Conservation (phyloP, 1,284 basidiomycete genomes). For the Boletus smithii region DNA sequence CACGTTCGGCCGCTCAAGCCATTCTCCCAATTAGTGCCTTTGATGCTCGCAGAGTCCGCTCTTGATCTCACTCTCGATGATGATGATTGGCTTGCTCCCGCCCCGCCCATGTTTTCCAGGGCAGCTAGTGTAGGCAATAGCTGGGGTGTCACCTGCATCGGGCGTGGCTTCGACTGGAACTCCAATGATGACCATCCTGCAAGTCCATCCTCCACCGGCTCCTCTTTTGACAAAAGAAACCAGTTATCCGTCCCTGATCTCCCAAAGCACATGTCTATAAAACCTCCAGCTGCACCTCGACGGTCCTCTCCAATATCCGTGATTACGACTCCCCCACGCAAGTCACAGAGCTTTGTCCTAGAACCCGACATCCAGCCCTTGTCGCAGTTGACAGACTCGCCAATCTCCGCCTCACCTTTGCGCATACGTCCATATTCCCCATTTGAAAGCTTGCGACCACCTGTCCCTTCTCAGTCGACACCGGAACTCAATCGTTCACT, state of each 20-base stretch:
- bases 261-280: slow-evolving; percentile 8
- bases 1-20: slow-evolving; percentile 2
- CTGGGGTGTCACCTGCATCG: slow-evolving; percentile 79
- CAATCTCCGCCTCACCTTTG: slow-evolving; percentile 22
- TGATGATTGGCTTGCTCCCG: slow-evolving; percentile 52
- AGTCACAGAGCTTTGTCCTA: slow-evolving; percentile 1
- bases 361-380: slow-evolving; percentile 10
- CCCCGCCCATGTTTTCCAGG: slow-evolving; percentile 52
- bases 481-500: slow-evolving; percentile 28
- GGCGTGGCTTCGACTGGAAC: slow-evolving; percentile 77
- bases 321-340: slow-evolving; percentile 10
- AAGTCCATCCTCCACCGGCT: slow-evolving; percentile 4
- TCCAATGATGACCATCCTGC: slow-evolving; percentile 36
- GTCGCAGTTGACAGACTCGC: slow-evolving; percentile 25
- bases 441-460: slow-evolving; percentile 11
- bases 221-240: slow-evolving; percentile 9
- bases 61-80: slow-evolving; percentile 64
- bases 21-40: slow-evolving; percentile 5
- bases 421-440: slow-evolving; percentile 37
- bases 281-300: slow-evolving; percentile 5
- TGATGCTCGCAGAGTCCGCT: slow-evolving; percentile 57
- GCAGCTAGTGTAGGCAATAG: slow-evolving; percentile 67
- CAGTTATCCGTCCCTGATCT: slow-evolving; percentile 14
- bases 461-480: slow-evolving; percentile 18
- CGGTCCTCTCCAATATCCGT: slow-evolving; percentile 18